Conservation (phyloP, 371 early-diverging fungal genomes). For the Zopfochytrium polystomum region DNA sequence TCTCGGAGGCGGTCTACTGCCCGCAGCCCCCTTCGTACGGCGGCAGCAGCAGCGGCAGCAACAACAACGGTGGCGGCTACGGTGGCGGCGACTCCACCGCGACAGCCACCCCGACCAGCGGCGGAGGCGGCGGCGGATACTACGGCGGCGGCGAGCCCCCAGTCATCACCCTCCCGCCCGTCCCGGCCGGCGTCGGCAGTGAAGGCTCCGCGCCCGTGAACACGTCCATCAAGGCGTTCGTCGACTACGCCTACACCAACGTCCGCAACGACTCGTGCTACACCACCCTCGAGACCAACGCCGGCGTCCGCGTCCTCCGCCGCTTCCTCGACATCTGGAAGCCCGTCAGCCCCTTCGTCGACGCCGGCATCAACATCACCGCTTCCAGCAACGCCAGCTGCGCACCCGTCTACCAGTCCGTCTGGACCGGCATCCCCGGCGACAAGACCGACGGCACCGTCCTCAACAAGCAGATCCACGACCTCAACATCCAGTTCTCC, state of each 20-base stretch:
- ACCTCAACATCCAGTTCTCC: conserved; percentile 12
- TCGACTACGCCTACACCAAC: conserved; percentile 22
- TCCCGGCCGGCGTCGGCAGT: conserved; percentile 20
- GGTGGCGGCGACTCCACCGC: too few relatives aligned
- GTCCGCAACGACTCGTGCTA: conserved; percentile 19
- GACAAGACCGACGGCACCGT: conserved; percentile 23
- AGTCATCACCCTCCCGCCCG: too few relatives aligned
- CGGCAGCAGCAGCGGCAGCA: too few relatives aligned
- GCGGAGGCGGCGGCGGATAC: too few relatives aligned
- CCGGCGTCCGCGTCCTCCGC: conserved; percentile 16
- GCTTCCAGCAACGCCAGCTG: conserved; percentile 13
- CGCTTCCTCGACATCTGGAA: conserved; percentile 21
- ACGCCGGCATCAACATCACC: conserved; percentile 23
- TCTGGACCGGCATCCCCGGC: conserved; percentile 26
- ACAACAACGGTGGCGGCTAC: too few relatives aligned
- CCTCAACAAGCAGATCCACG: conserved; percentile 11
- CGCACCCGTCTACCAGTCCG: conserved; percentile 16
- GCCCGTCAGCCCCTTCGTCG: conserved; percentile 18
- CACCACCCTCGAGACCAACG: conserved; percentile 23
- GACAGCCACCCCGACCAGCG: too few relatives aligned
- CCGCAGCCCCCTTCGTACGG: too few relatives aligned
- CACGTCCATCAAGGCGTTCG: conserved; percentile 9
- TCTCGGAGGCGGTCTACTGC: too few relatives aligned
- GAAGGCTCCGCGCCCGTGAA: conserved; percentile 15
- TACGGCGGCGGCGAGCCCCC: too few relatives aligned